Percentiles rank a stretch among this genome's conserved stretches.
Conservation (phyloP, 73 alveolate genomes). For the Blepharisma stoltei region DNA sequence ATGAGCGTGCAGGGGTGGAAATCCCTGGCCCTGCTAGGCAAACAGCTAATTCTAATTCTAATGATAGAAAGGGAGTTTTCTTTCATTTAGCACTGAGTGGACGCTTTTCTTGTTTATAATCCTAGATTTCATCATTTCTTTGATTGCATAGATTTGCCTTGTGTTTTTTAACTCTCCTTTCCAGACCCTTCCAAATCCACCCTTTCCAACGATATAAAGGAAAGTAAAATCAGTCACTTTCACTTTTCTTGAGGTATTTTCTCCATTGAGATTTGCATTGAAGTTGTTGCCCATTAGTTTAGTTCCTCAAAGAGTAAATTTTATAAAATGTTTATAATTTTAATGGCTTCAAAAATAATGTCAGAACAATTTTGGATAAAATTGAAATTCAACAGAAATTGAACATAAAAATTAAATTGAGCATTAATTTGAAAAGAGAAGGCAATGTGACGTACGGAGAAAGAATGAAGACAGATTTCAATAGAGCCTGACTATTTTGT, state of each 20-base stretch:
- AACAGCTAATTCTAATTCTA: too few species aligned
- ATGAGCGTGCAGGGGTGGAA: too few species aligned
- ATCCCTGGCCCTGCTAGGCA: too few species aligned
- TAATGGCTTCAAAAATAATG: neutral
- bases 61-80: slow-evolving; percentile 50
- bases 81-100: slow-evolving; percentile 55
- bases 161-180: slow-evolving; percentile 55
- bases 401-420: neutral
- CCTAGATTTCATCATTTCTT: slow-evolving; percentile 58
- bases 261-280: slow-evolving; percentile 1
- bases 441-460: neutral
- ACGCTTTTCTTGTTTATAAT: slow-evolving; percentile 52
- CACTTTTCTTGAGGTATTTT: neutral
- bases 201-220: slow-evolving; percentile 55
- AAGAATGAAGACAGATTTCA: neutral
- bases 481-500: neutral
- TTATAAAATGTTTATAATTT: neutral
- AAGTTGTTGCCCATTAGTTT: slow-evolving; percentile 17
- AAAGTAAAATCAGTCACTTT: slow-evolving; percentile 53
- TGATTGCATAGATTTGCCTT: slow-evolving; percentile 50
- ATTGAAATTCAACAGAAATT: slow-evolving; percentile 1
- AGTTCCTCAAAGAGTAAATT: neutral
- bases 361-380: neutral
- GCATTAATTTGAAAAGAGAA: neutral
- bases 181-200: slow-evolving; percentile 65